Evolutionary conservation across 2,329 filamentous ascomycete genomes (phyloP), one percentile per base, ranked within the genome.

Genomic region (Ceratocystis papillata): DNA sequence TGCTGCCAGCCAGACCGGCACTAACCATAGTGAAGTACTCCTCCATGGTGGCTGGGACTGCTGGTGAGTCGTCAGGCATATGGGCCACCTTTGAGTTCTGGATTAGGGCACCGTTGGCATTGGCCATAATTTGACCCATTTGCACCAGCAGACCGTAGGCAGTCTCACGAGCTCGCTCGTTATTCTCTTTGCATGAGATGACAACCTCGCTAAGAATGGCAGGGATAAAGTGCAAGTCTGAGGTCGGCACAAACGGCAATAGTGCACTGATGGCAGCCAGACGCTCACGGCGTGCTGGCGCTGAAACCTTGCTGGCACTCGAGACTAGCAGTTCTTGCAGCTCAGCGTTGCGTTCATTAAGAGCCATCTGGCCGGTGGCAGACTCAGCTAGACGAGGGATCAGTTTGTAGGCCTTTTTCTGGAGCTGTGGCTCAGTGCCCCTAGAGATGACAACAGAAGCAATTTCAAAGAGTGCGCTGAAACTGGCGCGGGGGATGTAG

Each of bases 11-110:
- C 64, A 99, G 83, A 77, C 94, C 94, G 62, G 94, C 94, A 70
- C 90, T 96, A 37, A 97, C 89, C 94, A 99, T 99, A 65, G 93
- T 96, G 78, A 97, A 90, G 77, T 91, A 97, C 75, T 97, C 94
- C 72, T 97, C 93, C 46, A 99, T 83, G 53, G 83, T 92, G 22
- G 94, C 93, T 2, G 83, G 80, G 3, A 87, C 91, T 41, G 86
- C 79, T 1, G 89, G 87, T 0, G 91, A 88, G 74, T 95, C 86
- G 61, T 83, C 78, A 2, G 90, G 83, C 90, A 97, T 96, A 74
- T 93, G 86, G 1, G 90, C 83, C 2, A 96, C 88, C 73, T 93
- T 90, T 70, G 84, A 87, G 75, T 96, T 95, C 71, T 93, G 83
- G 69, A 99, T 94, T 62, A 81, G 80, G 46, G 86, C 86, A 3